These are phyloP conservation scores for Coccomyxa sp. DNA, from an alignment of 139 green algal species.

Conservation along the genomic window DNA sequence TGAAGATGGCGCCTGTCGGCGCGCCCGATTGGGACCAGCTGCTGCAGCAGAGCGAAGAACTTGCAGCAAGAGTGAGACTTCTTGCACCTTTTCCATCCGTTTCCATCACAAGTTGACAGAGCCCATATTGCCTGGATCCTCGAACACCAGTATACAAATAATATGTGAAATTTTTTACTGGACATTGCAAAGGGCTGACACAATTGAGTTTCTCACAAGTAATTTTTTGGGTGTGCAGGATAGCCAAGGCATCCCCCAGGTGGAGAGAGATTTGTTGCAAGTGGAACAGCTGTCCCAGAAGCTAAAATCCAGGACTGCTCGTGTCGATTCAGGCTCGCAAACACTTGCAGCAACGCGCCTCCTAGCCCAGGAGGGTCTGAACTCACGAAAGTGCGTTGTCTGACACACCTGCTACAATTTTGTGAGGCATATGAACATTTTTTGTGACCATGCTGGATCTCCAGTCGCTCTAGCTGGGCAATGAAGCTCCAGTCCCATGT, in stretches of 20 bases:
- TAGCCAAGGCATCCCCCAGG: constrained; percentile 56
- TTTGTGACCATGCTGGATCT: neutral
- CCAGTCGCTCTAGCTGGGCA: neutral
- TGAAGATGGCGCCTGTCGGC: neutral
- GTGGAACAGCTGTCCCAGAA: constrained; percentile 64
- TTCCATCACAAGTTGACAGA: neutral
- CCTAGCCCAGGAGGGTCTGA: constrained; percentile 74
- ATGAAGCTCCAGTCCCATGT: neutral
- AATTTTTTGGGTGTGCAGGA: constrained; percentile 36
- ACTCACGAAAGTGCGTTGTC: constrained; percentile 44
- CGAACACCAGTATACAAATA: neutral
- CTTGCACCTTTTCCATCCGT: neutral
- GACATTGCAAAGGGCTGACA: neutral
- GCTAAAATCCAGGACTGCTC: constrained; percentile 45
- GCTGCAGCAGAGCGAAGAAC: constrained; percentile 56
- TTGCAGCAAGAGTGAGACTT: constrained; percentile 49
- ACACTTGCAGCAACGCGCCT: constrained; percentile 65
- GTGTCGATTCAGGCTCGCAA: constrained; percentile 47
- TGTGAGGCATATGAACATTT: neutral
- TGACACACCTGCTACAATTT: neutral
- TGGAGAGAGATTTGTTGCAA: constrained; percentile 69
- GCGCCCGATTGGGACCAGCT: constrained; percentile 59
- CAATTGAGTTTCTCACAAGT: neutral
- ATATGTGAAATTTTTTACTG: neutral
- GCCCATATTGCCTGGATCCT: neutral